These are phyloP conservation scores for Phytopythium chamaehyphon DNA, from an alignment of 352 stramenopile genomes.

Conservation along the genomic window DNA sequence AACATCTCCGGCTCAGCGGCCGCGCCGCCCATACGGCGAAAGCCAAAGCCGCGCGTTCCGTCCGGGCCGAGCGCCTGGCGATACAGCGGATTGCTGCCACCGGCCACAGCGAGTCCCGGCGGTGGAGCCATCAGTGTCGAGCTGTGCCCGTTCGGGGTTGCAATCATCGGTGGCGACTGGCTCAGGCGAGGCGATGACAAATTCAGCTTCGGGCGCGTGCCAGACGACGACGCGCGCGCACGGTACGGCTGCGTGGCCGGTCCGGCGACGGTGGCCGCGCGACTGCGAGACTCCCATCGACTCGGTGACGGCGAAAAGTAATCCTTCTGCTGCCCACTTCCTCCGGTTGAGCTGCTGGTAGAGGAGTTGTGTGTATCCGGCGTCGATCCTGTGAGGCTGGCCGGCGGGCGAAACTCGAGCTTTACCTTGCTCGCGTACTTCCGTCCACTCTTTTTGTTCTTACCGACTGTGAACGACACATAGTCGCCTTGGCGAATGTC, in stretches of 20 bases:
- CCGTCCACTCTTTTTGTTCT: constrained; percentile 88
- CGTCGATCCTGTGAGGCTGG: constrained; percentile 38
- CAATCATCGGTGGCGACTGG: constrained; percentile 31
- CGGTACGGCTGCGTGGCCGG: constrained; percentile 43
- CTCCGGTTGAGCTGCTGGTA: constrained; percentile 22
- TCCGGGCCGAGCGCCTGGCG: constrained; percentile 75
- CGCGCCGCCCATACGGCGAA: constrained; percentile 50
- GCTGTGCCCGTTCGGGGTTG: constrained; percentile 11
- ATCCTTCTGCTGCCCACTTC: constrained; percentile 50
- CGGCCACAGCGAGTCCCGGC: constrained; percentile 34
- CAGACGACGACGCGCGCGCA: constrained; percentile 51
- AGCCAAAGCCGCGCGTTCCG: constrained; percentile 76
- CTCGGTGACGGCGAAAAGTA: constrained; percentile 50
- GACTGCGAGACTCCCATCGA: constrained; percentile 56
- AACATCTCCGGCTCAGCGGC: constrained; percentile 47
- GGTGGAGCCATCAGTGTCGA: constrained; percentile 20
- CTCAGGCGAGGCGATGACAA: constrained; percentile 57
- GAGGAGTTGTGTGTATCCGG: constrained; percentile 12
- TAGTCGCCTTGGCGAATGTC: constrained; percentile 85
- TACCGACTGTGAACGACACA: constrained; percentile 85
- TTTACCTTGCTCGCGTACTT: constrained; percentile 89
- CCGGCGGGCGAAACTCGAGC: constrained; percentile 79
- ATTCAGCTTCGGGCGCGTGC: constrained; percentile 55
- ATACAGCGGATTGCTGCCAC: constrained; percentile 58
- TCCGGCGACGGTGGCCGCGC: constrained; percentile 44